Evolutionary conservation across 2,329 filamentous ascomycete genomes (phyloP).

Genomic region (Sarocladium kiliense): DNA sequence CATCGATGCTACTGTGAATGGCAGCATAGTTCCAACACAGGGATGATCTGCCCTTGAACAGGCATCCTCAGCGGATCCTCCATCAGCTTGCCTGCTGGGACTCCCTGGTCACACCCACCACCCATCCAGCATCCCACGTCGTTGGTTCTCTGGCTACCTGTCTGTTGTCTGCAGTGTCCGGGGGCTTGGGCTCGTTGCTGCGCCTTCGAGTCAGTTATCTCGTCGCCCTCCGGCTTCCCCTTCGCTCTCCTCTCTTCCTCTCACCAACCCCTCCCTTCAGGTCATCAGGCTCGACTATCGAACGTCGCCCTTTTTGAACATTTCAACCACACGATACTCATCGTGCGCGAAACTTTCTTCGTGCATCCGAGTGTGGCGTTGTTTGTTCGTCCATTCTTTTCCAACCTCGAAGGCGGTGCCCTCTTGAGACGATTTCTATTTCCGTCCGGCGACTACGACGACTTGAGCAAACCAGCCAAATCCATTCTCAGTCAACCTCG

Average conservation of each 20-base stretch:
- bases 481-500: not conserved
- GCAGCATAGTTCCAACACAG: not conserved
- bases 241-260: constrained; percentile 5
- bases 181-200: not conserved
- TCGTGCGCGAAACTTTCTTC: constrained; percentile 3
- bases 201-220: not conserved
- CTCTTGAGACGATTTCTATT: constrained; percentile 8
- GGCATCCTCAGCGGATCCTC: not conserved
- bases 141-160: too few species aligned
- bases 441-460: not conserved
- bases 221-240: not conserved
- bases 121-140: not conserved
- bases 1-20: not conserved
- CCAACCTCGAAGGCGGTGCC: constrained; percentile 9
- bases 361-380: constrained; percentile 6
- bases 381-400: constrained; percentile 10
- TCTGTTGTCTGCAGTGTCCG: not conserved
- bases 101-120: not conserved
- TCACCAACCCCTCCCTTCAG: constrained; percentile 1
- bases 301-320: constrained; percentile 7
- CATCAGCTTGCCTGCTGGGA: not conserved
- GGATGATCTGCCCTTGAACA: constrained; percentile 5
- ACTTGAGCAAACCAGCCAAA: not conserved
- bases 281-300: constrained; percentile 1
- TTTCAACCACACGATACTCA: constrained; percentile 3